Evolutionary conservation across 768 basidiomycete genomes (phyloP), one percentile per base, ranked within the genome.

Genomic region (Lanmaoa rubissima): DNA sequence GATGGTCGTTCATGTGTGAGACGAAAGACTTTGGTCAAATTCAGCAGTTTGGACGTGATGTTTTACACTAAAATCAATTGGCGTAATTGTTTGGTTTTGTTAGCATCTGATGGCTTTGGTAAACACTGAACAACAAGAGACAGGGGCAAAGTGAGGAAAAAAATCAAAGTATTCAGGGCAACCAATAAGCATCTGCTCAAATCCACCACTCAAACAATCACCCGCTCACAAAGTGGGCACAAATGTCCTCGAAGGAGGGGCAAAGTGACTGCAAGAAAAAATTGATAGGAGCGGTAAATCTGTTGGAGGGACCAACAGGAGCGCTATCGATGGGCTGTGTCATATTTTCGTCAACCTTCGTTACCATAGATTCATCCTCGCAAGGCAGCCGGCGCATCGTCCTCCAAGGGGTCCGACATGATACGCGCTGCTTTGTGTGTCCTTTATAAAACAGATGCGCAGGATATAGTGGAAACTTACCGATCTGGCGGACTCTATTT

Each of bases 81-180:
- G 35, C 11, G 40, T 47, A 46, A 50, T 66, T 67, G 43, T 69
- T 69, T 69, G 65, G 54, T 13, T 31, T 36, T 56, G 61, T 63
- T 67, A 60, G 34, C 0, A 67, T 47, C 42, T 0, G 5, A 57
- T 16, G 56, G 40, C 53, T 32, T 53, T 49, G 46, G 51, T 54
- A 61, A 67, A 65, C 46, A 65, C 46, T n/a, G 11, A 26, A 38
- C 34, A 60, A 59, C 51, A 51, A 2, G 52, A 36, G 24, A 26
- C 9, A 31, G 1, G 28, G 7, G 28, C 6, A 31, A 31, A 31
- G 28, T 8, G 28, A 31, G 28, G 28, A 28, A 28, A 28, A 28
- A 6, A 28, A 13, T 5, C 5, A 21, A 40, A 31, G 28, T 26
- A 44, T 44, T 44, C 42, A 9, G 21, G 21, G 21, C 21, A 24